Conservation (phyloP, 2,329 filamentous ascomycete species). For the Trichophyton simii region DNA sequence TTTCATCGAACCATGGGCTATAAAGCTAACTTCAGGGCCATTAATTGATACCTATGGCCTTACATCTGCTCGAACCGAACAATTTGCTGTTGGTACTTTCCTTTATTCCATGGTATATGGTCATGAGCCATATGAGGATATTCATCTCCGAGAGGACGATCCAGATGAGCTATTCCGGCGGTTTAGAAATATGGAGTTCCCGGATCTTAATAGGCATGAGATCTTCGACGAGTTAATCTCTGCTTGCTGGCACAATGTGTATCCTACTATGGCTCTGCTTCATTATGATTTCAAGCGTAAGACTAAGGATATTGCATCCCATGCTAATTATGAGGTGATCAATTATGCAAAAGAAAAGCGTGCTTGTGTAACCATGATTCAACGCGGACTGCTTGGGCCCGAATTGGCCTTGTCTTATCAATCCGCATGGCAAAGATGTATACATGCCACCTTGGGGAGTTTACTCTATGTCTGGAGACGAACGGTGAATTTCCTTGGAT, state of each 20-base stretch:
- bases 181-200: conserved; percentile 14
- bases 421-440: conserved; percentile 5
- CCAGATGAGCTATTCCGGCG: conserved; percentile 5
- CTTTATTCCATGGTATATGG: conserved; percentile 17
- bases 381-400: conserved; percentile 7
- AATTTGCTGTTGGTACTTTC: conserved; percentile 14
- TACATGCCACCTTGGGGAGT: neutral
- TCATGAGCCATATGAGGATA: conserved; percentile 12
- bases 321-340: conserved; percentile 10
- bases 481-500: neutral
- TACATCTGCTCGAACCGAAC: conserved; percentile 15
- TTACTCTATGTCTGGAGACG: neutral
- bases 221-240: conserved; percentile 14
- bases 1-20: conserved; percentile 11
- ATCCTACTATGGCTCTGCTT: conserved; percentile 15
- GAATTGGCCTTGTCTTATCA: conserved; percentile 6
- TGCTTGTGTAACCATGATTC: conserved; percentile 5
- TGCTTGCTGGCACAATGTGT: conserved; percentile 16
- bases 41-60: conserved; percentile 14
- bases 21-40: conserved; percentile 10
- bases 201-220: conserved; percentile 13
- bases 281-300: conserved; percentile 15
- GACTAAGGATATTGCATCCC: conserved; percentile 9
- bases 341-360: conserved; percentile 3
- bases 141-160: neutral